Evolutionary conservation across 768 basidiomycete species (phyloP).

Genomic region (Leccinum variicolor): DNA sequence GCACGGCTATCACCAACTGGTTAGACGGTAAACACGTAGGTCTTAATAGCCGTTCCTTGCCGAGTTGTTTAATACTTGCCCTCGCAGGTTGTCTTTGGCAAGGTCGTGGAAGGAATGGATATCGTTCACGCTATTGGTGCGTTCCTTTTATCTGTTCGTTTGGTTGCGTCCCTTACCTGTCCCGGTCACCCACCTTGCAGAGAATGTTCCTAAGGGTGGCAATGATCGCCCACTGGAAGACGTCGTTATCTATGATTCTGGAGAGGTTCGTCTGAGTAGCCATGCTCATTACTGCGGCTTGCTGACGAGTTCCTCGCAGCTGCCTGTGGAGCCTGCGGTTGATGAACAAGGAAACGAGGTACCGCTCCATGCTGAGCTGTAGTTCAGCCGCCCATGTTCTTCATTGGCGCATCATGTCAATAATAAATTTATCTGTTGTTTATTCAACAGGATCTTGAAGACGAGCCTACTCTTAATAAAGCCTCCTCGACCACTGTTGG

Average conservation of each 20-base stretch:
- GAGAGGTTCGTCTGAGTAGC: conserved; percentile 61
- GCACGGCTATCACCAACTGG: conserved; percentile 84
- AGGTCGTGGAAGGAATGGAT: conserved; percentile 90
- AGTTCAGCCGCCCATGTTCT: conserved; percentile 38
- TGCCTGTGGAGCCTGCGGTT: conserved; percentile 48
- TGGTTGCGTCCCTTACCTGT: neutral
- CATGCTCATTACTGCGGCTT: conserved; percentile 12
- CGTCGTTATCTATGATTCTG: conserved; percentile 77
- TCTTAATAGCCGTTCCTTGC: neutral
- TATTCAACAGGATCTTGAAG: conserved; percentile 43
- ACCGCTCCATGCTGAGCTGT: conserved; percentile 94
- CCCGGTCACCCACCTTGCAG: conserved; percentile 38
- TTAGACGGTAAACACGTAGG: conserved; percentile 85
- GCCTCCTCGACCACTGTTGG: conserved; percentile 11
- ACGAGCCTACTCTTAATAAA: conserved; percentile 15
- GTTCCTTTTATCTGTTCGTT: conserved; percentile 15
- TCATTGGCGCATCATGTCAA: conserved; percentile 43
- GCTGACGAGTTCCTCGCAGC: conserved; percentile 33
- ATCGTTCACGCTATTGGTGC: conserved; percentile 72
- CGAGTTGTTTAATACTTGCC: conserved; percentile 3
- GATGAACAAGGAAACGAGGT: conserved; percentile 81
- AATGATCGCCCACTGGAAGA: conserved; percentile 75
- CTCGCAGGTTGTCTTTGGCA: conserved; percentile 85
- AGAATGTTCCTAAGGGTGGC: conserved; percentile 66
- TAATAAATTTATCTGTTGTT: conserved; percentile 47